phyloP scores from a whole-genome alignment of 1,139 yeast genomes.

The Kodamaea sp. region DNA sequence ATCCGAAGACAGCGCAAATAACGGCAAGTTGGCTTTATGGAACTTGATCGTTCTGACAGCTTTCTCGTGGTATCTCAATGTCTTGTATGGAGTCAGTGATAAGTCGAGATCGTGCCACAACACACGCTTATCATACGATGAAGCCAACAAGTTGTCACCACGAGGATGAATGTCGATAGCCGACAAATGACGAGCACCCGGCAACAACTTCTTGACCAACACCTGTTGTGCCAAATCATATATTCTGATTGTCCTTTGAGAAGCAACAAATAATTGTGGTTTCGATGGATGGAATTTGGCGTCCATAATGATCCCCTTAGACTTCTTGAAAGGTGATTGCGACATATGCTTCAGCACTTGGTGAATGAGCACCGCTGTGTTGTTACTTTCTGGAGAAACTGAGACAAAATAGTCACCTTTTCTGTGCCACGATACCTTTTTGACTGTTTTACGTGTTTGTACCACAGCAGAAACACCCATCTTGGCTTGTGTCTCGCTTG shows the following conservation, averaged over 20 bases:
- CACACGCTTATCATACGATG: slow-evolving; percentile 91
- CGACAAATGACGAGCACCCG: slow-evolving; percentile 95
- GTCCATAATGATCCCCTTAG: slow-evolving; percentile 92
- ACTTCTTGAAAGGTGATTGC: slow-evolving; percentile 94
- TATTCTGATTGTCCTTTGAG: slow-evolving; percentile 86
- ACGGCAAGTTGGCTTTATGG: slow-evolving; percentile 81
- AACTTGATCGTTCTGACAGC: slow-evolving; percentile 87
- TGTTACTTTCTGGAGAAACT: slow-evolving; percentile 85
- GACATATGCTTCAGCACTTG: slow-evolving; percentile 92
- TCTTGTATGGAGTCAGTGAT: slow-evolving; percentile 87
- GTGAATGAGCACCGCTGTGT: slow-evolving; percentile 87
- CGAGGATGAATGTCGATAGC: slow-evolving; percentile 91
- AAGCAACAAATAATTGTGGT: slow-evolving; percentile 90
- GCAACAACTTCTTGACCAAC: slow-evolving; percentile 76
- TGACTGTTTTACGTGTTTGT: slow-evolving; percentile 68
- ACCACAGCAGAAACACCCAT: slow-evolving; percentile 71
- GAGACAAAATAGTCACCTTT: slow-evolving; percentile 96
- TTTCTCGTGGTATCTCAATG: slow-evolving; percentile 88
- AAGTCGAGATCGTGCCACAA: slow-evolving; percentile 97
- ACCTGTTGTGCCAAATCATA: slow-evolving; percentile 88
- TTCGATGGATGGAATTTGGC: slow-evolving; percentile 96
- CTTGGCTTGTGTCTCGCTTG: slow-evolving; percentile 56
- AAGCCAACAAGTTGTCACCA: slow-evolving; percentile 91
- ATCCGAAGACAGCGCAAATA: slow-evolving; percentile 95
- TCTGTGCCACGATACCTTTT: slow-evolving; percentile 91